Evolutionary conservation across 257 asterid species (phyloP).

Genomic region (Anisodus acutangulus): DNA sequence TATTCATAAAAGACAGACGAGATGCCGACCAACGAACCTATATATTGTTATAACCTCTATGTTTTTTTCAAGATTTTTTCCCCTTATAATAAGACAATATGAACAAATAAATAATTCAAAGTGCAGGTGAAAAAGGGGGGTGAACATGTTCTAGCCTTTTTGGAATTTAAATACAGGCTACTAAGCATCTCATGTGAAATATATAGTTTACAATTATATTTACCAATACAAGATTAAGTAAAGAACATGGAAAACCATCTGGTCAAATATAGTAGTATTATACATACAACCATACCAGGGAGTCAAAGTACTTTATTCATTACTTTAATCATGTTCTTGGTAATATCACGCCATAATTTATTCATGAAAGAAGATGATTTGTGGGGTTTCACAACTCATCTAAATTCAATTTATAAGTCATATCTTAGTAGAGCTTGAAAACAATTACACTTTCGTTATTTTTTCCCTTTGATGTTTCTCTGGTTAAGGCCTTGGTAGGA

Average conservation of each 20-base stretch:
- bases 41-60: conserved; percentile 27
- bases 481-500: too few species aligned
- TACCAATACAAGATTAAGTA: conserved; percentile 29
- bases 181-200: conserved; percentile 43
- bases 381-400: too few species aligned
- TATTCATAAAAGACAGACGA: conserved; percentile 28
- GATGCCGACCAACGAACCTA: conserved; percentile 29
- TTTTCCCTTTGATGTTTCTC: too few species aligned
- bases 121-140: conserved; percentile 49
- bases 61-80: conserved; percentile 3
- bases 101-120: conserved; percentile 29
- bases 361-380: too few species aligned
- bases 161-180: conserved; percentile 32
- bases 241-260: conserved; percentile 37
- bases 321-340: too few species aligned
- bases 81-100: conserved; percentile 30
- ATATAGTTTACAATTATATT: conserved; percentile 29
- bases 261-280: conserved; percentile 34
- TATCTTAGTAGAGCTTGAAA: too few species aligned
- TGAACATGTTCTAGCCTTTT: conserved; percentile 44
- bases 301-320: conserved; percentile 29
- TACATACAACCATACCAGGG: conserved; percentile 1
- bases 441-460: too few species aligned
- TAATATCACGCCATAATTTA: too few species aligned
- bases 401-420: too few species aligned